Evolutionary conservation across 1,284 basidiomycete genomes (phyloP).

Genomic region (Cryptococcus sp.): DNA sequence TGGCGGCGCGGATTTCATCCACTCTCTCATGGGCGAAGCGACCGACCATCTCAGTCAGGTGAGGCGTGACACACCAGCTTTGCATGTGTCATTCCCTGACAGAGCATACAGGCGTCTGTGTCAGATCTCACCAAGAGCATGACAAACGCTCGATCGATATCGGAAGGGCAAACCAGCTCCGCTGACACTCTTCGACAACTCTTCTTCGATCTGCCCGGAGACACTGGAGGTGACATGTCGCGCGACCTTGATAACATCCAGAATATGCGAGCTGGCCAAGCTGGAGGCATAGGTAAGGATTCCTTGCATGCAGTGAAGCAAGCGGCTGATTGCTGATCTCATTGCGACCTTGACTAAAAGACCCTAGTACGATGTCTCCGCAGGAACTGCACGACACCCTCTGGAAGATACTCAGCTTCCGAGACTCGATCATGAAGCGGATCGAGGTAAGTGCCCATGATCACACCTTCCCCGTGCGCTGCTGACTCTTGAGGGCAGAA

Average conservation of each 20-base stretch:
- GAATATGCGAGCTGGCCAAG: slow-evolving; percentile 62
- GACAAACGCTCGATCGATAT: slow-evolving; percentile 60
- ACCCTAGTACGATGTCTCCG: slow-evolving; percentile 78
- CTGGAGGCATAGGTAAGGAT: slow-evolving; percentile 57
- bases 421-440: slow-evolving; percentile 81
- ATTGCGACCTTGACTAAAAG: slow-evolving; percentile 13
- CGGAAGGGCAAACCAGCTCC: slow-evolving; percentile 58
- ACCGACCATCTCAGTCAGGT: slow-evolving; percentile 52
- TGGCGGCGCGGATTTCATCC: slow-evolving; percentile 81
- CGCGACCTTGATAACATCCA: slow-evolving; percentile 77
- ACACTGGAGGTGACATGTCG: slow-evolving; percentile 58
- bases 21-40: slow-evolving; percentile 62
- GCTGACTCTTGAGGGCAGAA: slow-evolving; percentile 16
- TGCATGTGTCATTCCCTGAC: neutral
- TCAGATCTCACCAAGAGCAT: slow-evolving; percentile 82
- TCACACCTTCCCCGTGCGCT: neutral
- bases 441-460: slow-evolving; percentile 62
- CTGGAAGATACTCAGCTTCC: slow-evolving; percentile 83
- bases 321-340: too few relatives aligned
- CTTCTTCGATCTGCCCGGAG: slow-evolving; percentile 64
- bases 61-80: slow-evolving; percentile 4
- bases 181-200: slow-evolving; percentile 48
- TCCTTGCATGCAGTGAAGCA: too few relatives aligned
- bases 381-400: slow-evolving; percentile 78
- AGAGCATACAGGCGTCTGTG: slow-evolving; percentile 68